phyloP scores from a whole-genome alignment of 345 rosid genomes.

The Draba incana region DNA sequence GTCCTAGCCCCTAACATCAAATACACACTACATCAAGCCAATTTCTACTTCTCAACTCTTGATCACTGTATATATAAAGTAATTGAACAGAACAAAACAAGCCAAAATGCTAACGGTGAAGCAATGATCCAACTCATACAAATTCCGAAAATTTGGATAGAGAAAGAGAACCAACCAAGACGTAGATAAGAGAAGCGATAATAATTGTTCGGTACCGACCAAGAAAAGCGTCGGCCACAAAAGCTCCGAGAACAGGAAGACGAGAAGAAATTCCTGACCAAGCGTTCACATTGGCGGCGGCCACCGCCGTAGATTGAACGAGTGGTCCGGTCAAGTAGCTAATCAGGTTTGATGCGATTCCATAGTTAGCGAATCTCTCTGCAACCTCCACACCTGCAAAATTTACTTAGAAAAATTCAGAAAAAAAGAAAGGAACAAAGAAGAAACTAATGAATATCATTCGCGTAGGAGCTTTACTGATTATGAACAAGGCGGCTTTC shows the following conservation, averaged over 20 bases:
- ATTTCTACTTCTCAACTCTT: neutral
- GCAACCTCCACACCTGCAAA: slow-evolving; percentile 47
- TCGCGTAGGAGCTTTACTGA: slow-evolving; percentile 7
- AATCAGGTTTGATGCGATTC: slow-evolving; percentile 46
- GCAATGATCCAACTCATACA: too few species aligned
- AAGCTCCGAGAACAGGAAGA: slow-evolving; percentile 52
- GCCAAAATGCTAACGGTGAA: too few species aligned
- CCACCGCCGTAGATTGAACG: slow-evolving; percentile 48
- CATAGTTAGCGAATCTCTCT: slow-evolving; percentile 51
- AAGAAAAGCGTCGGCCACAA: slow-evolving; percentile 50
- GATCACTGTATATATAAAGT: too few species aligned
- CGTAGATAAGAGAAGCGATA: slow-evolving; percentile 44
- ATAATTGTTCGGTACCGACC: slow-evolving; percentile 50
- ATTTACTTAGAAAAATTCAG: neutral
- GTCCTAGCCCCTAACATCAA: slow-evolving; percentile 27
- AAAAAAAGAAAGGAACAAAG: neutral
- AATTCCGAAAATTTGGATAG: neutral
- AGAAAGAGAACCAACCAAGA: slow-evolving; percentile 35
- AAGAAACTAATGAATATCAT: neutral
- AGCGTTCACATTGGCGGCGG: slow-evolving; percentile 50
- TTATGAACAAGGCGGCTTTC: slow-evolving; percentile 41
- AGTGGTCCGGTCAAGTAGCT: slow-evolving; percentile 51
- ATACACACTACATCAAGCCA: neutral
- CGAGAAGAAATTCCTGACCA: slow-evolving; percentile 47
- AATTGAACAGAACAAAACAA: too few species aligned